Conservation (phyloP, 1,284 basidiomycete genomes). For the Acaromyces ingoldii region DNA sequence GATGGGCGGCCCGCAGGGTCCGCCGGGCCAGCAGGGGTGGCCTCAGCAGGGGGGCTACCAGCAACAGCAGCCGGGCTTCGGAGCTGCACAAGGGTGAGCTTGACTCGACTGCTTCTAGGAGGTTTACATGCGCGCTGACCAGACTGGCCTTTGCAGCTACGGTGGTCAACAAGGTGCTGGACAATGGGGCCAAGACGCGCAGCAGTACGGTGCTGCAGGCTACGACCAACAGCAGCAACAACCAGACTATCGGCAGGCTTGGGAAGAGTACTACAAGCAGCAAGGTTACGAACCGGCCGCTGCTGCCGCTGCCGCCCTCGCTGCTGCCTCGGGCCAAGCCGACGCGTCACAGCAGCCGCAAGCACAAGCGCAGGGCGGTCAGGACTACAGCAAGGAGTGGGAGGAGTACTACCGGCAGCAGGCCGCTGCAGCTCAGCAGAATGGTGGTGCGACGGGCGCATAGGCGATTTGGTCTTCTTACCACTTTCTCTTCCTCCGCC, state of each 20-base stretch:
- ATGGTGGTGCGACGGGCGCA: background rate
- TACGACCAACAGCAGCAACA: constrained; percentile 15
- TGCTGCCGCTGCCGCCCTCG: constrained; percentile 13
- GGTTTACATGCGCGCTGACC: too few species aligned
- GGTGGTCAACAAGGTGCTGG: constrained; percentile 9
- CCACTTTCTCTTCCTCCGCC: too few species aligned
- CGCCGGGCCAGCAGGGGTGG: too few species aligned
- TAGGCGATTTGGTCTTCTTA: too few species aligned
- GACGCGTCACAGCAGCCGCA: constrained; percentile 8
- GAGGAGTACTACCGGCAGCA: constrained; percentile 26
- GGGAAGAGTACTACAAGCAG: constrained; percentile 4
- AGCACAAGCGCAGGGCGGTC: constrained; percentile 2
- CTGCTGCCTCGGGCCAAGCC: constrained; percentile 11
- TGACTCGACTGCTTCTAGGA: too few species aligned
- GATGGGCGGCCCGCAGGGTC: background rate
- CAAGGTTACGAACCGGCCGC: constrained; percentile 27
- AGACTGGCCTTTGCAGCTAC: constrained; percentile 4
- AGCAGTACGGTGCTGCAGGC: too few species aligned
- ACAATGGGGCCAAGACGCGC: background rate
- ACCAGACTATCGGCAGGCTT: constrained; percentile 14
- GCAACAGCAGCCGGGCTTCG: too few species aligned
- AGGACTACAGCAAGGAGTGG: constrained; percentile 49
- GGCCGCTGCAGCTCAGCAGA: constrained; percentile 1
- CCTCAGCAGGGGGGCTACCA: too few species aligned
- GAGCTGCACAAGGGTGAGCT: constrained; percentile 4